Conservation (phyloP, 2,329 filamentous ascomycete species). For the Penicillium olsonii region DNA sequence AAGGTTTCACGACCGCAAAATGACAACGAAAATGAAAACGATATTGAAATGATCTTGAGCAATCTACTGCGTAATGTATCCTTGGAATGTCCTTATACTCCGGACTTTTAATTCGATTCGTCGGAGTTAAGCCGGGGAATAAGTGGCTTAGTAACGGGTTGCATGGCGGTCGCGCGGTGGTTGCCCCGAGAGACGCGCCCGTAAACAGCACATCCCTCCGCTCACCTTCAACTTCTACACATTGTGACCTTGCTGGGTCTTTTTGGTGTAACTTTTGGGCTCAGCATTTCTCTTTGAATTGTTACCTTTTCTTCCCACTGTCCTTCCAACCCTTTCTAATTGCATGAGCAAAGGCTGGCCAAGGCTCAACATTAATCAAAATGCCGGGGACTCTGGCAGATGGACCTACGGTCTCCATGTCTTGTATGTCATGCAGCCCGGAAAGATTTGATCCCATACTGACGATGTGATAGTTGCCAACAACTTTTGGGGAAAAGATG, state of each 20-base stretch:
- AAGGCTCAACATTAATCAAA: slow-evolving; percentile 34
- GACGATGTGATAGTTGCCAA: slow-evolving; percentile 69
- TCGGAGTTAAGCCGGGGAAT: background rate
- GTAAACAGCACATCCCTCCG: slow-evolving; percentile 26
- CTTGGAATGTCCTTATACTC: background rate
- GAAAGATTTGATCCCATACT: too few species aligned
- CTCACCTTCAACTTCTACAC: slow-evolving; percentile 17
- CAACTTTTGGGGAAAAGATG: slow-evolving; percentile 99
- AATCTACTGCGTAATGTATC: too few species aligned
- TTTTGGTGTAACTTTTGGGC: slow-evolving; percentile 8
- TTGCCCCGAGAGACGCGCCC: slow-evolving; percentile 28
- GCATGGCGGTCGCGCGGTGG: slow-evolving; percentile 8
- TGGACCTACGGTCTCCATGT: slow-evolving; percentile 66
- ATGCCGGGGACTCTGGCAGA: slow-evolving; percentile 66
- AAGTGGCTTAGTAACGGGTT: slow-evolving; percentile 15
- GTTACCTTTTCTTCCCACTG: slow-evolving; percentile 10
- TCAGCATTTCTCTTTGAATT: slow-evolving; percentile 11
- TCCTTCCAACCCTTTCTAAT: slow-evolving; percentile 13
- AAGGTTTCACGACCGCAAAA: slow-evolving; percentile 7
- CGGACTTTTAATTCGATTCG: too few species aligned
- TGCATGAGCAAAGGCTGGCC: slow-evolving; percentile 40
- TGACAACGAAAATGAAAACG: slow-evolving; percentile 5
- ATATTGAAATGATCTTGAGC: background rate
- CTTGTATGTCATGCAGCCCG: slow-evolving; percentile 53
- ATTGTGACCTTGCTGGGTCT: slow-evolving; percentile 23